Conservation (phyloP, 768 basidiomycete species). For the Leccinum subgranulosum region DNA sequence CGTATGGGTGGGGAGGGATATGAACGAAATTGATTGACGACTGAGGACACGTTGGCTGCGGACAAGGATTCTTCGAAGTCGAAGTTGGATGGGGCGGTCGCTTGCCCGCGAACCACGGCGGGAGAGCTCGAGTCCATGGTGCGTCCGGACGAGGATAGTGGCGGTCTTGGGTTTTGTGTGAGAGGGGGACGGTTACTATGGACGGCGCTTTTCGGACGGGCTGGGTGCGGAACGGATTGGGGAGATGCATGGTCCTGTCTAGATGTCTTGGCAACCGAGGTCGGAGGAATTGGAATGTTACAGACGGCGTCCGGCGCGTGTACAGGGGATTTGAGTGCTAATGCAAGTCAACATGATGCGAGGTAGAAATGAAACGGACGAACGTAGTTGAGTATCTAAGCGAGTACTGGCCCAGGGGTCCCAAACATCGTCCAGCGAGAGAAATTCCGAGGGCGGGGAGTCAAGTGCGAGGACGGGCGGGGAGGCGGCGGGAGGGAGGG, state of each 20-base stretch:
- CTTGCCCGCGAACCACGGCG: conserved; percentile 26
- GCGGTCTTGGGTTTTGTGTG: background rate
- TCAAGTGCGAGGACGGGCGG: conserved; percentile 6
- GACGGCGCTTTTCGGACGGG: conserved; percentile 10
- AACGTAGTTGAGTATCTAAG: conserved; percentile 18
- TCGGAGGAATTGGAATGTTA: background rate
- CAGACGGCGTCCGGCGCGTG: background rate
- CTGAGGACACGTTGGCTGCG: conserved; percentile 28
- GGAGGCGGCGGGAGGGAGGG: conserved; percentile 16
- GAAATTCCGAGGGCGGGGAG: background rate
- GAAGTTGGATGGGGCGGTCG: conserved; percentile 13
- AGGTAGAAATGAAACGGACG: conserved; percentile 4
- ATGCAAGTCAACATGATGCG: background rate
- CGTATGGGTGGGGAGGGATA: conserved; percentile 22
- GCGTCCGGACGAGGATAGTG: background rate
- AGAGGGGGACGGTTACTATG: conserved; percentile 15
- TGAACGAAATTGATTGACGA: conserved; percentile 33
- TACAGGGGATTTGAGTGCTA: background rate
- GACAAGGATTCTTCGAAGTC: conserved; percentile 30
- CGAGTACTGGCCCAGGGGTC: conserved; percentile 22
- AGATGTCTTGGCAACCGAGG: conserved; percentile 20
- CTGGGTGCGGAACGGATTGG: background rate
- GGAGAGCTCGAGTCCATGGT: conserved; percentile 1
- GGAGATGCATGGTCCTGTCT: conserved; percentile 4
- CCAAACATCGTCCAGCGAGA: conserved; percentile 13